Evolutionary conservation across 2,329 filamentous ascomycete species (phyloP).

Genomic region (Colletotrichum eremochloae): DNA sequence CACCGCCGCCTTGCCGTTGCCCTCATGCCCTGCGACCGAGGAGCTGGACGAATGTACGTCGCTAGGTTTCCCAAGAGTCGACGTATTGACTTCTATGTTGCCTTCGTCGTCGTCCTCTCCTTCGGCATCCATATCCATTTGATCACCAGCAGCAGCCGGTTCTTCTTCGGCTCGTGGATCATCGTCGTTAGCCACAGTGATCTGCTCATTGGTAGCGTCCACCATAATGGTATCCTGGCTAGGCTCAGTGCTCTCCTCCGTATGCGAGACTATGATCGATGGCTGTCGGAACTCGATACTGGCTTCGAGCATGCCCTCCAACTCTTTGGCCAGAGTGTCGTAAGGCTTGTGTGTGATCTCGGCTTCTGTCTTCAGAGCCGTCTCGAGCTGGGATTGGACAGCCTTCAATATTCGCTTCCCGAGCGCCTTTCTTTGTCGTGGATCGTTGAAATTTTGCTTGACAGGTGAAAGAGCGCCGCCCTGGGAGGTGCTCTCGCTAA

Average conservation of each 20-base stretch:
- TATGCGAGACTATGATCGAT: slow-evolving; percentile 50
- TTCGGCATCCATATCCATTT: slow-evolving; percentile 54
- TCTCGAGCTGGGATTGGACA: slow-evolving; percentile 82
- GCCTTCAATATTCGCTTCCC: slow-evolving; percentile 90
- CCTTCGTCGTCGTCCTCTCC: slow-evolving; percentile 54
- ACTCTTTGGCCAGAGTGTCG: slow-evolving; percentile 77
- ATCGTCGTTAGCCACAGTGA: slow-evolving; percentile 57
- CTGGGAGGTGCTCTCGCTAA: slow-evolving; percentile 46
- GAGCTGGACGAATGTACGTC: slow-evolving; percentile 46
- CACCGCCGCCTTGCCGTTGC: slow-evolving; percentile 43
- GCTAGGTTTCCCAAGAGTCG: slow-evolving; percentile 50
- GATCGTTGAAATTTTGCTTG: slow-evolving; percentile 72
- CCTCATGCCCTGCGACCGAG: slow-evolving; percentile 48
- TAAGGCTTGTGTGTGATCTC: slow-evolving; percentile 79
- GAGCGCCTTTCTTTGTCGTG: slow-evolving; percentile 85
- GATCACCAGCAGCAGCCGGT: slow-evolving; percentile 53
- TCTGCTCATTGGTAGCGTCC: slow-evolving; percentile 62
- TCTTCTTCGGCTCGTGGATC: slow-evolving; percentile 47
- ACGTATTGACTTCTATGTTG: slow-evolving; percentile 63
- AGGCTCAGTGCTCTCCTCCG: slow-evolving; percentile 56
- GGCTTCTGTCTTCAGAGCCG: slow-evolving; percentile 83
- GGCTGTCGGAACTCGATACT: slow-evolving; percentile 70
- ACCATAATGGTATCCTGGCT: slow-evolving; percentile 66
- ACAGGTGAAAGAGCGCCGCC: slow-evolving; percentile 61
- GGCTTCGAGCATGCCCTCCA: slow-evolving; percentile 79